Evolutionary conservation across 2,329 filamentous ascomycete species (phyloP).

Genomic region (Coniochaeta sp.): DNA sequence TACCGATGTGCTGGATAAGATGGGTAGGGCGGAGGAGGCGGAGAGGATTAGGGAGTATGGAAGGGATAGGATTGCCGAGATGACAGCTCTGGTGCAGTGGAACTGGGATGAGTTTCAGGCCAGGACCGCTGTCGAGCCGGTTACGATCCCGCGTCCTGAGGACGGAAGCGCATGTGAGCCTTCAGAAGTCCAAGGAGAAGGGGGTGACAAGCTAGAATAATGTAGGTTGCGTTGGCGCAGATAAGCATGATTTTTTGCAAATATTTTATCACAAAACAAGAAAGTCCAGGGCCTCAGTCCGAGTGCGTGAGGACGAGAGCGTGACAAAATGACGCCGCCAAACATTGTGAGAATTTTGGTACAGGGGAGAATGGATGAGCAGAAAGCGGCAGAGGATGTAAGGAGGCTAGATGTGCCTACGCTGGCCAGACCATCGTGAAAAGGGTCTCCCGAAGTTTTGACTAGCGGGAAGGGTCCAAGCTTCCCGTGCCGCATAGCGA

Average conservation of each 20-base stretch:
- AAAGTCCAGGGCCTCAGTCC: neutral
- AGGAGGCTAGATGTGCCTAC: neutral
- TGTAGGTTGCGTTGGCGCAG: neutral
- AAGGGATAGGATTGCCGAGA: neutral
- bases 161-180: neutral
- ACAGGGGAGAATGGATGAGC: neutral
- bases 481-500: neutral
- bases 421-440: neutral
- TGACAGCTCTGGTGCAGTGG: constrained; percentile 4
- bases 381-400: neutral
- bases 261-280: neutral
- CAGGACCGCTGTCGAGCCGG: constrained; percentile 2
- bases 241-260: too few relatives aligned
- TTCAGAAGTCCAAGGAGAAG: neutral
- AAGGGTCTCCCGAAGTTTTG: neutral
- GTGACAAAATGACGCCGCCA: neutral
- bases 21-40: constrained; percentile 2
- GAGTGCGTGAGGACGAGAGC: neutral
- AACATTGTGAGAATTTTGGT: neutral
- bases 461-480: neutral
- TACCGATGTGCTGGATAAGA: constrained; percentile 1
- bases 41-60: constrained; percentile 3
- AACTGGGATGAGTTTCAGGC: constrained; percentile 4
- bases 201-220: neutral
- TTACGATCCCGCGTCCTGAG: constrained; percentile 2